Percentiles rank a stretch among this genome's conserved stretches.
Evolutionary conservation across 768 basidiomycete species (phyloP).

Genomic region (Ramaria rubella): DNA sequence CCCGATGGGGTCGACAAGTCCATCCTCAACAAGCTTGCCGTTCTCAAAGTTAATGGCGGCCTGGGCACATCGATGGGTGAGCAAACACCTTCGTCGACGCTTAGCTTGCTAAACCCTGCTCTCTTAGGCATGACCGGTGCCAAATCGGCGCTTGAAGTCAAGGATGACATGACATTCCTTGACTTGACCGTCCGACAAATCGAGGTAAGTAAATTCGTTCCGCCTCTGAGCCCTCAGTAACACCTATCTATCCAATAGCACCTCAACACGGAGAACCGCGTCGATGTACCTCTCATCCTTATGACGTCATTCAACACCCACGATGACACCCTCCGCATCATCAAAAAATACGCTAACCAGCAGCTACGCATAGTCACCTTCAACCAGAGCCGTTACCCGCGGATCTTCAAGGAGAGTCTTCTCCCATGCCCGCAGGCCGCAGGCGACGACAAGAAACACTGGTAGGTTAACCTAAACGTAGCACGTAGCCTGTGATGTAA

Average conservation of each 20-base stretch:
- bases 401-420: constrained; percentile 84
- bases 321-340: constrained; percentile 92
- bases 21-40: constrained; percentile 86
- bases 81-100: constrained; percentile 18
- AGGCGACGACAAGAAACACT: constrained; percentile 79
- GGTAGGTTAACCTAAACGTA: constrained; percentile 31
- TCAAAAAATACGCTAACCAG: constrained; percentile 95
- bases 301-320: constrained; percentile 99
- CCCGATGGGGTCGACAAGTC: constrained; percentile 49
- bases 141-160: constrained; percentile 91
- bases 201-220: constrained; percentile 38
- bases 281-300: constrained; percentile 94
- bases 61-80: constrained; percentile 84
- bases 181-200: constrained; percentile 93
- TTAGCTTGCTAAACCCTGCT: constrained; percentile 1
- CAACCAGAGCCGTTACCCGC: constrained; percentile 92
- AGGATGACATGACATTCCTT: constrained; percentile 97
- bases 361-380: constrained; percentile 89
- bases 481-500: not conserved
- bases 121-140: constrained; percentile 72
- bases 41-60: constrained; percentile 93
- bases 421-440: constrained; percentile 76
- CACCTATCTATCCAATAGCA: constrained; percentile 35
- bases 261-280: constrained; percentile 75
- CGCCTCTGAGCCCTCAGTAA: not conserved